Percentiles rank a stretch among this genome's conserved stretches.
Conservation (phyloP, 208 protist species). For the Leishmania tarentolae region DNA sequence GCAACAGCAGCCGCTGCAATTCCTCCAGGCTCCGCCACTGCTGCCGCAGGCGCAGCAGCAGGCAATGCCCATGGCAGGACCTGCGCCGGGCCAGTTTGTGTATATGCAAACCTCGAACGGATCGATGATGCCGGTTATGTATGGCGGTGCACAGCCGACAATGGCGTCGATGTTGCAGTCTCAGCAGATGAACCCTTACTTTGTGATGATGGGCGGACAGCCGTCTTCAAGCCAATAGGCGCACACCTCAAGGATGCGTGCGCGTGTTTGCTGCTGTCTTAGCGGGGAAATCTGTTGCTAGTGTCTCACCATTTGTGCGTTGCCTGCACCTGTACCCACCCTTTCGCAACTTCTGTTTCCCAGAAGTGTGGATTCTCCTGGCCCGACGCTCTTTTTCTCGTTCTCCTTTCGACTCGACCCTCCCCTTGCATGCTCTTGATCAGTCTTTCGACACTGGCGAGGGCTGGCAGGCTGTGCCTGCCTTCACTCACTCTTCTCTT, state of each 20-base stretch:
- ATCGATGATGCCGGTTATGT: slow-evolving; percentile 24
- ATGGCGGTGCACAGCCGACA: slow-evolving; percentile 7
- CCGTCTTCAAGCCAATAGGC: background rate
- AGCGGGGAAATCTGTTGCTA: background rate
- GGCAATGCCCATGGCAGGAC: background rate
- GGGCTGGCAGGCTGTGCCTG: background rate
- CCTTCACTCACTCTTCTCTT: background rate
- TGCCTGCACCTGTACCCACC: background rate
- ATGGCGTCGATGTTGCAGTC: background rate
- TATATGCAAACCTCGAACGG: slow-evolving; percentile 25
- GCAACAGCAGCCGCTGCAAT: background rate
- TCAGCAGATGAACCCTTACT: slow-evolving; percentile 18
- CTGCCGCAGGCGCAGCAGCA: background rate
- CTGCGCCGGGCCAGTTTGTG: slow-evolving; percentile 12
- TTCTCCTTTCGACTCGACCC: background rate
- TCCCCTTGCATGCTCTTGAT: background rate
- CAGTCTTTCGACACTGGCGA: slow-evolving; percentile 1
- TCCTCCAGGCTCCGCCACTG: background rate
- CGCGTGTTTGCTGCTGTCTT: background rate
- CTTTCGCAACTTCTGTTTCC: background rate
- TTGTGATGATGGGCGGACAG: slow-evolving; percentile 16
- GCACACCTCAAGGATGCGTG: background rate
- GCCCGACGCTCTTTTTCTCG: background rate
- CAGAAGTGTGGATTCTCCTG: background rate
- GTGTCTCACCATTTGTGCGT: background rate